Evolutionary conservation across 1,139 yeast genomes (phyloP).

Genomic region (Suhomyces yuchorum): DNA sequence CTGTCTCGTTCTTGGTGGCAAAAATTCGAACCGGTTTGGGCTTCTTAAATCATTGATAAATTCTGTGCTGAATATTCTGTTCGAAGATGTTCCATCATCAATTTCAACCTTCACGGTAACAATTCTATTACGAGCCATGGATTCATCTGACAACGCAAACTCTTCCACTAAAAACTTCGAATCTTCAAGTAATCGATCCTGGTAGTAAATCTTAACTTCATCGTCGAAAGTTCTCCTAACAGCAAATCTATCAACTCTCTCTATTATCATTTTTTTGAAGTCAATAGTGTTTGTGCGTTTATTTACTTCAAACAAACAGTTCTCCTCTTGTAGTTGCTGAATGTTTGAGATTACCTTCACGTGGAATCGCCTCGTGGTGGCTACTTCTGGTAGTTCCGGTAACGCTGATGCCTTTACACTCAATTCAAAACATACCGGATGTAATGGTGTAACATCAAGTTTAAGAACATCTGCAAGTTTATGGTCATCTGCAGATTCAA

Average conservation of each 20-base stretch:
- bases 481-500: constrained; percentile 16
- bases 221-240: constrained; percentile 35
- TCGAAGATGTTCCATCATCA: constrained; percentile 18
- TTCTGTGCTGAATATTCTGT: constrained; percentile 32
- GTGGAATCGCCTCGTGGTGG: constrained; percentile 14
- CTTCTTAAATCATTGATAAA: constrained; percentile 34
- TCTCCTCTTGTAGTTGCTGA: constrained; percentile 24
- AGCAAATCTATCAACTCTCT: constrained; percentile 25
- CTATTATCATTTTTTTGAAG: constrained; percentile 27
- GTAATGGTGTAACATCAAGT: constrained; percentile 35
- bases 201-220: constrained; percentile 26
- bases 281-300: constrained; percentile 25
- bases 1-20: constrained; percentile 18
- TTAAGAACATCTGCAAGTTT: constrained; percentile 23
- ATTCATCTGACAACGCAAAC: constrained; percentile 18
- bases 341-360: constrained; percentile 22
- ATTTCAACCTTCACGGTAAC: constrained; percentile 17
- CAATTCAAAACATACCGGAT: constrained; percentile 19
- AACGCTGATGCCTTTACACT: not conserved
- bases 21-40: constrained; percentile 26
- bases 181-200: constrained; percentile 13
- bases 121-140: constrained; percentile 16
- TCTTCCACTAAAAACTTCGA: constrained; percentile 10
- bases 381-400: not conserved
- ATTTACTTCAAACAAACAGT: constrained; percentile 29